Evolutionary conservation across 2,329 filamentous ascomycete genomes (phyloP), one percentile per base, ranked within the genome.

Genomic region (Incumbomyces delicatus): DNA sequence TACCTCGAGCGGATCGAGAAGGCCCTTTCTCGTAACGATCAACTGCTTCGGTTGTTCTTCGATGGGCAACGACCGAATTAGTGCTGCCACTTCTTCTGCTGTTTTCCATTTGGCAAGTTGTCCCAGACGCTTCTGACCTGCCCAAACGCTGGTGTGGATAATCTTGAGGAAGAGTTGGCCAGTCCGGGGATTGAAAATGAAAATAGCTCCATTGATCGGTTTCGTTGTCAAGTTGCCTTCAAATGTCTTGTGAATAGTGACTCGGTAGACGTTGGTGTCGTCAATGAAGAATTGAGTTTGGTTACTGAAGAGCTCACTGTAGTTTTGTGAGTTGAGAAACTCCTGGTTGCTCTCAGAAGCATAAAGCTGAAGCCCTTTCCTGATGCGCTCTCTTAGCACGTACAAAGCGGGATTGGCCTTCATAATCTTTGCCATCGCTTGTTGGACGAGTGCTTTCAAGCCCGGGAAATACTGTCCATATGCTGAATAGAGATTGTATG

Each of bases 381-480:
- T 80, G 54, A 98, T 98, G 77, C 92, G 92, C 71, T 98, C 92
- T 50, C 92, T 85, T 50, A 98, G 72, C 43, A 98, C 92, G 63
- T 96, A 98, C 29, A 98, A 70, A 2, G 92, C 92, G 13, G 92
- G 92, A 61, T 98, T 98, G 32, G 92, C 90, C 70, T 98, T 98
- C 92, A 98, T 98, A 63, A 98, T 81, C 80, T 98, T 98, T 41
- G 88, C 88, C 94, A 98, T 98, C 5, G 94, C 92, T 65, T 96
- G 90, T 66, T 98, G 94, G 20, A 98, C 74, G 18, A 98, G 77
- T 40, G 88, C 85, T 75, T 98, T 98, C 51, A 98, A 71, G 61
- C 92, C 92, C 40, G 92, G 92, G 80, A 98, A 98, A 72, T 95
- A 98, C 70, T 95, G 90, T 43, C 92, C 92, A 59, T 95, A 98